A percentile compares a stretch with the other conserved stretches of the same genome.
Evolutionary conservation across 192 early-diverging fungal genomes (phyloP).

Genomic region (Coemansia furcata): DNA sequence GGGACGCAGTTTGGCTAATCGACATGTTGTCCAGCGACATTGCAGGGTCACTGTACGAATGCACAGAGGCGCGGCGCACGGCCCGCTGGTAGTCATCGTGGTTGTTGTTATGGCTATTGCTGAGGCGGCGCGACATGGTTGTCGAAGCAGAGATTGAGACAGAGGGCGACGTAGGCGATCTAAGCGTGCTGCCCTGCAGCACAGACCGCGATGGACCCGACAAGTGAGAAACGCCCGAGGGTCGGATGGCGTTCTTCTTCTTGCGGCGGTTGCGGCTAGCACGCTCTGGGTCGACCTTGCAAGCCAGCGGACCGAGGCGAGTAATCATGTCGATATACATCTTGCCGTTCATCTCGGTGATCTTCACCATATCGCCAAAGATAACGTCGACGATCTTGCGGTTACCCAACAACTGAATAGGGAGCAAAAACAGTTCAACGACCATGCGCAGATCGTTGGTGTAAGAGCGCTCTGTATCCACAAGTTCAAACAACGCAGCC

Average conservation of each 20-base stretch:
- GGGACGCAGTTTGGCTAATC: slow-evolving; percentile 21
- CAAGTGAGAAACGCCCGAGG: slow-evolving; percentile 13
- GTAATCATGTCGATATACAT: slow-evolving; percentile 51
- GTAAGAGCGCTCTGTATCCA: slow-evolving; percentile 46
- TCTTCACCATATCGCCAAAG: slow-evolving; percentile 54
- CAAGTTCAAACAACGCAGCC: slow-evolving; percentile 48
- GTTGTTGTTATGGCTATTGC: slow-evolving; percentile 20
- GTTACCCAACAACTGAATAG: slow-evolving; percentile 46
- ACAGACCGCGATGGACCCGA: slow-evolving; percentile 23
- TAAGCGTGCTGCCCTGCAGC: slow-evolving; percentile 45
- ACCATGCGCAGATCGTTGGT: slow-evolving; percentile 52
- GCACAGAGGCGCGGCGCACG: slow-evolving; percentile 21
- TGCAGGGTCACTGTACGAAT: slow-evolving; percentile 17
- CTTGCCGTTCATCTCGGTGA: slow-evolving; percentile 51
- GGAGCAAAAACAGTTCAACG: slow-evolving; percentile 51
- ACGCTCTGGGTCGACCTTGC: slow-evolving; percentile 41
- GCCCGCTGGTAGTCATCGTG: slow-evolving; percentile 4
- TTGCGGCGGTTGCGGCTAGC: slow-evolving; percentile 45
- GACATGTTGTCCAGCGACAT: slow-evolving; percentile 15
- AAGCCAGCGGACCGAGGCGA: slow-evolving; percentile 42
- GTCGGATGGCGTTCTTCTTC: slow-evolving; percentile 30
- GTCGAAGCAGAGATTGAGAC: slow-evolving; percentile 26
- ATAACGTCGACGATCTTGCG: slow-evolving; percentile 51
- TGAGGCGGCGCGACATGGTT: slow-evolving; percentile 39
- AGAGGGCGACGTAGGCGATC: slow-evolving; percentile 27